Evolutionary conservation across 2,329 filamentous ascomycete genomes (phyloP), one percentile per base, ranked within the genome.

Genomic region (Davidsoniella neocaledoniae): DNA sequence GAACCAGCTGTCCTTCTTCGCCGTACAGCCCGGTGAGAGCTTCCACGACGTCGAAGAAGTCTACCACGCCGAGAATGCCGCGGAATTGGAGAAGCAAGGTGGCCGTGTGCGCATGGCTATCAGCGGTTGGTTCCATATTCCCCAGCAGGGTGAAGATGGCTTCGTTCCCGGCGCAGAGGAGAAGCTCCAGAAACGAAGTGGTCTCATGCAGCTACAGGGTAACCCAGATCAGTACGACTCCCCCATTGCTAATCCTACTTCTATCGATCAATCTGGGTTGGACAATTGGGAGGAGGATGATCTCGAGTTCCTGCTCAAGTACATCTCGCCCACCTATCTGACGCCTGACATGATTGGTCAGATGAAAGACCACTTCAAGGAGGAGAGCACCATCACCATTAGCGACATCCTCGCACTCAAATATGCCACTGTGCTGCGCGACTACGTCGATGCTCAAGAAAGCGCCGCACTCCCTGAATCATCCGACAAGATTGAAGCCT

Each of bases 21-120:
- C 88, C 16, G 93, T 98, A 5, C 87, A 95, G 67, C 91, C 91
- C 0, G 91, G 91, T n/a, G 81, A 94, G 72, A 96, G 90, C 63
- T 98, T 96, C 66, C 91, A 98, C 66, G 91, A 98, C 63, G 91
- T 98, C 50, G 90, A 96, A 67, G 91, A 98, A 66, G 91, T 98
- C 4, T 96, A 95, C 66, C 79, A 84, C 62, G 73, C 77, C 59
- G 70, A 67, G 55, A 71, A 62, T 53, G 70, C 68, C 61, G 73
- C 68, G 58, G 75, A 77, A 64, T 74, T 79, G 49, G 73, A 72
- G 61, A 77, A 72, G 63, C 76, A 88, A 52, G 81, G 82, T 16
- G 82, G 81, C 1, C 77, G 86, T 44, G 78, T 95, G 45, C 81
- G 91, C 57, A 96, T 98, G 90, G 91, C 91, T 46, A 94, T 98